Percentiles rank a stretch among this genome's conserved stretches.
Conservation (phyloP, 257 asterid species). For the Asclepias syriaca region DNA sequence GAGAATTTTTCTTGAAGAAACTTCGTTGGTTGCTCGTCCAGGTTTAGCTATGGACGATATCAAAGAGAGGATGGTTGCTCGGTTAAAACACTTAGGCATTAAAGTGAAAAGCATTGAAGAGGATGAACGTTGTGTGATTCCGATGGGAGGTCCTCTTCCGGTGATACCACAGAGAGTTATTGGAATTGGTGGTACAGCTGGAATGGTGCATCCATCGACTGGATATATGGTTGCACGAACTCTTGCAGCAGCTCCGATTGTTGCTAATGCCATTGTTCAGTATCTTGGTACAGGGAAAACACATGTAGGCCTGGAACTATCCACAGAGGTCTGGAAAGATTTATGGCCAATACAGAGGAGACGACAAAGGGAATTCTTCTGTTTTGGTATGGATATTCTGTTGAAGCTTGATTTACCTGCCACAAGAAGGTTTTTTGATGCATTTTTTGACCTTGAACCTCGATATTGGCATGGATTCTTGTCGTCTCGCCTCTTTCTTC, state of each 20-base stretch:
- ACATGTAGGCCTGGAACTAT: constrained; percentile 47
- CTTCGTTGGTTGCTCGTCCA: constrained; percentile 97
- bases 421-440: constrained; percentile 82
- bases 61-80: constrained; percentile 88
- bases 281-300: constrained; percentile 49
- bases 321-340: constrained; percentile 81
- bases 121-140: constrained; percentile 87
- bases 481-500: constrained; percentile 86
- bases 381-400: constrained; percentile 92
- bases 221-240: constrained; percentile 99
- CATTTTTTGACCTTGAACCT: constrained; percentile 88
- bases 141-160: constrained; percentile 99
- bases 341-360: constrained; percentile 98
- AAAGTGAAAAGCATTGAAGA: constrained; percentile 87
- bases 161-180: constrained; percentile 86
- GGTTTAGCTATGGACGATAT: constrained; percentile 81
- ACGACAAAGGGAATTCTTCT: constrained; percentile 87
- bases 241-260: constrained; percentile 88
- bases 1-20: constrained; percentile 88
- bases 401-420: constrained; percentile 82
- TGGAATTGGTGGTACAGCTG: constrained; percentile 97
- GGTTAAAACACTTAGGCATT: constrained; percentile 75
- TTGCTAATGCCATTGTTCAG: constrained; percentile 74
- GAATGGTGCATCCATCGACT: constrained; percentile 99
- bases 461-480: constrained; percentile 96